Evolutionary conservation across 2,329 filamentous ascomycete species (phyloP), one percentile per base, ranked within the genome.

Genomic region (Xylariomycetidae sp.): DNA sequence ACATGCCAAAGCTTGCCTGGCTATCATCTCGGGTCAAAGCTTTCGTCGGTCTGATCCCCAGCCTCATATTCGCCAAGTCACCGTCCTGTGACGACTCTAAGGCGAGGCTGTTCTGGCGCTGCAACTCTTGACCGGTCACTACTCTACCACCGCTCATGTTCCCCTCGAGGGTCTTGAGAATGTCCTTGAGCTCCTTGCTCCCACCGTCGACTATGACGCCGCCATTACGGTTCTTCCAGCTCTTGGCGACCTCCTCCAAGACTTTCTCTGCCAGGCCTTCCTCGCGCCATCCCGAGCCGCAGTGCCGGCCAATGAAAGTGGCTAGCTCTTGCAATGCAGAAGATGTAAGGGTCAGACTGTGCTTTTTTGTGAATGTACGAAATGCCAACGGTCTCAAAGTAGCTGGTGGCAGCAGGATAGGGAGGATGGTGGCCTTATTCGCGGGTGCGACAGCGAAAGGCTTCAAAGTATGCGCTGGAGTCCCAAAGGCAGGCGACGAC

Each of bases 341-440:
- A 0, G 90, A 92, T 6, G 86, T 89, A 33, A 98, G 77, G 0
- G 89, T 97, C 36, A 98, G 70, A 49, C 90, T 94, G 63, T 98
- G 88, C 56, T 97, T 98, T 62, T 96, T 96, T 2, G 92, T 98
- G 47, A 98, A 94, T 0, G 87, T 94, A 29, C 92, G 80, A 55
- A 98, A 97, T 7, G 92, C 94, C 14, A 97, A 72, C 3, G 92
- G 90, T 42, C 94, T 76, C 25, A 98, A 67, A 0, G 86, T 94
- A 8, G 88, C 79, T 1, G 89, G 85, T 4, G 90, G 89, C 4
- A 98, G 80, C 22, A 94, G 72, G 37, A 98, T 92, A 4, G 92
- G 88, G 2, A 98, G 71, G 30, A 97, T 85, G 6, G 71, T 70
- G 10, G 80, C 72, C 46, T 75, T 71, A 26, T 57, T 50, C 16